Percentiles rank a stretch among this genome's conserved stretches.
phyloP scores from a whole-genome alignment of 352 stramenopile genomes.

The Globisporangium carolinianum region DNA sequence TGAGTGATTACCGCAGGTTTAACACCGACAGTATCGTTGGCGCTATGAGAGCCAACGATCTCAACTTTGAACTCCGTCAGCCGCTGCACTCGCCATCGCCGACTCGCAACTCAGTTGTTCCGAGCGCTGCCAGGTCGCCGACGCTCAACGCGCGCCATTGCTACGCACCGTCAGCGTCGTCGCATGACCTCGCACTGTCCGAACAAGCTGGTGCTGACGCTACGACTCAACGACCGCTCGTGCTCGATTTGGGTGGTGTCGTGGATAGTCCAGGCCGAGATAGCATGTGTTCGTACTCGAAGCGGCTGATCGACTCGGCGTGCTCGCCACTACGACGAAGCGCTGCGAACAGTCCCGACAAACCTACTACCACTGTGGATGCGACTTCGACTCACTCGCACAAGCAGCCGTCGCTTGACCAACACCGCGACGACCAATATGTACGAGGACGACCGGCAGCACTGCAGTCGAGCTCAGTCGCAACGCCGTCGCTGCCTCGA shows the following conservation, averaged over 20 bases:
- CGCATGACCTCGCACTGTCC: not conserved
- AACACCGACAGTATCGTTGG: not conserved
- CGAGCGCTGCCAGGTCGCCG: not conserved
- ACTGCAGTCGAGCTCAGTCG: not conserved
- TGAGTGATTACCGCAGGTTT: not conserved
- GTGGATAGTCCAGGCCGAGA: not conserved
- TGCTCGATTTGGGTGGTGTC: too few species aligned
- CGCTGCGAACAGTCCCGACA: not conserved
- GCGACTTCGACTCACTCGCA: not conserved
- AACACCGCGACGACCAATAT: too few species aligned
- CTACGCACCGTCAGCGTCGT: not conserved
- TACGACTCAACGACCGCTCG: too few species aligned
- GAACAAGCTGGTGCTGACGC: conserved; percentile 4
- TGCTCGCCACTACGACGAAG: conserved; percentile 18
- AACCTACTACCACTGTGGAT: not conserved
- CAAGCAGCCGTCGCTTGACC: too few species aligned
- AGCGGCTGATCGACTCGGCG: conserved; percentile 17
- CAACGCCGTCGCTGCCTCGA: not conserved
- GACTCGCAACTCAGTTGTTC: not conserved
- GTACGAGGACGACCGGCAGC: too few species aligned
- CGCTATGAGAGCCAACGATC: not conserved
- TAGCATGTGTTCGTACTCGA: conserved; percentile 1
- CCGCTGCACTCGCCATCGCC: conserved; percentile 2
- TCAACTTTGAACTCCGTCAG: conserved; percentile 6
- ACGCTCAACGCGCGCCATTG: not conserved